phyloP scores from a whole-genome alignment of 2,329 filamentous ascomycete species.

The Orbilia javanica region DNA sequence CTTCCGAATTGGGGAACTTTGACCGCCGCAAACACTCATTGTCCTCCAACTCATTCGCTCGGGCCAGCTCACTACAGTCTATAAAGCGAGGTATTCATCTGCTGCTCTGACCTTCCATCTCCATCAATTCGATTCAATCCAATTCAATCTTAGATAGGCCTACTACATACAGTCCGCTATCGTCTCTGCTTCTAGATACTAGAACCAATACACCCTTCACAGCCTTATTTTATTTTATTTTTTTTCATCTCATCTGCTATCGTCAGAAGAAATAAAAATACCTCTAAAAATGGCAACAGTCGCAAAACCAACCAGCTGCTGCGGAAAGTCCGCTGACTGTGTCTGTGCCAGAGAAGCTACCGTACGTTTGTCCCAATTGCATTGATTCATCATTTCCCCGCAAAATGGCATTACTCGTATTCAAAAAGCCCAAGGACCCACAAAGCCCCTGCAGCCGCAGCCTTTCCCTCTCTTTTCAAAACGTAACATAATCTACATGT shows the following conservation, averaged over 20 bases:
- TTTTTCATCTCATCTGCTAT: conserved; percentile 16
- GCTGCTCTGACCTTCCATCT: not conserved
- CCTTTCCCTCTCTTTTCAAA: not conserved
- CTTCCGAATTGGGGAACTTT: conserved; percentile 5
- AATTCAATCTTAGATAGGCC: not conserved
- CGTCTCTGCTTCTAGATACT: not conserved
- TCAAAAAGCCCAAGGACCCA: not conserved
- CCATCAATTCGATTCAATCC: not conserved
- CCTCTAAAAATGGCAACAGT: conserved; percentile 35
- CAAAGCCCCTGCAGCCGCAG: conserved; percentile 23
- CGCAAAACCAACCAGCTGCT: conserved; percentile 51
- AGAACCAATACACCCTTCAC: not conserved
- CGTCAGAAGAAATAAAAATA: not conserved
- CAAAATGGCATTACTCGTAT: conserved; percentile 55
- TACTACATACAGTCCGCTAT: not conserved
- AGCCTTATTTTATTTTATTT: too few relatives aligned
- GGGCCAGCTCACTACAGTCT: conserved; percentile 19
- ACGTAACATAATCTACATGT: not conserved
- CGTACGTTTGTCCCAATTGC: conserved; percentile 44
- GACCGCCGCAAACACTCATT: conserved; percentile 30
- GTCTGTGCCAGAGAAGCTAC: conserved; percentile 54
- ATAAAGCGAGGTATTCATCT: conserved; percentile 35
- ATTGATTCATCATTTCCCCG: conserved; percentile 50
- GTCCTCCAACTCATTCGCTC: not conserved
- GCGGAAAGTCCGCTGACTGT: conserved; percentile 45